Evolutionary conservation across 148 eudicot genomes (phyloP).

Genomic region (Amaranthus cruentus): DNA sequence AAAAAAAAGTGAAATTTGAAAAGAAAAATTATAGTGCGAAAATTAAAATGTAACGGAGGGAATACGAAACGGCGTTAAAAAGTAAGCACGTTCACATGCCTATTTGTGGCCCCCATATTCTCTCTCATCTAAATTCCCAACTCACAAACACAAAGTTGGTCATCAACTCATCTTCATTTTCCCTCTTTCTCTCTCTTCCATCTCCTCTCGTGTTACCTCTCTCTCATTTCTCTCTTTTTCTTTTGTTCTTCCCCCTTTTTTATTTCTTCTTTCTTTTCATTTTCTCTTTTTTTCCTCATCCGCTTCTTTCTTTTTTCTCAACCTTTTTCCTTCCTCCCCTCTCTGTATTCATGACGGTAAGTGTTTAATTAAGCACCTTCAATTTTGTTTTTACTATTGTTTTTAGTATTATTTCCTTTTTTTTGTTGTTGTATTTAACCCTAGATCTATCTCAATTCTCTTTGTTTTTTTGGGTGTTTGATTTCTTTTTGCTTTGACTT

Average conservation of each 20-base stretch:
- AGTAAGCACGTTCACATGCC: slow-evolving; percentile 37
- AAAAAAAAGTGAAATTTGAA: too few relatives aligned
- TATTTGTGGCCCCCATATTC: slow-evolving; percentile 12
- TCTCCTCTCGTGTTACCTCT: background rate
- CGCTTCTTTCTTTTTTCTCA: slow-evolving; percentile 8
- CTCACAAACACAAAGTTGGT: slow-evolving; percentile 12
- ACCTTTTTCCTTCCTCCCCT: background rate
- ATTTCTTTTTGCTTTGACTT: slow-evolving; percentile 2
- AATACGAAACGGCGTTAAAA: slow-evolving; percentile 3
- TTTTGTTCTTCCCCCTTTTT: background rate
- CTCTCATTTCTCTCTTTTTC: background rate
- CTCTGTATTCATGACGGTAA: slow-evolving; percentile 40
- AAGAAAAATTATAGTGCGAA: too few relatives aligned
- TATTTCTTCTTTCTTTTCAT: background rate
- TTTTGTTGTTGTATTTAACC: slow-evolving; percentile 8
- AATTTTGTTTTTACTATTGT: background rate
- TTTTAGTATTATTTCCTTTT: background rate
- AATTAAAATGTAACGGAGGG: too few relatives aligned
- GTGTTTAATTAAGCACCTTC: background rate
- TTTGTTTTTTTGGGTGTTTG: slow-evolving; percentile 1
- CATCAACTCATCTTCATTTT: background rate
- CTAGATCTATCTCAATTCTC: slow-evolving; percentile 24
- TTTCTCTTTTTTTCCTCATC: background rate
- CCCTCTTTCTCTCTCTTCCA: background rate
- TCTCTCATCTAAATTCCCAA: slow-evolving; percentile 17